Evolutionary conservation across 2,329 filamentous ascomycete genomes (phyloP).

Genomic region (Cytospora paraplurivora): DNA sequence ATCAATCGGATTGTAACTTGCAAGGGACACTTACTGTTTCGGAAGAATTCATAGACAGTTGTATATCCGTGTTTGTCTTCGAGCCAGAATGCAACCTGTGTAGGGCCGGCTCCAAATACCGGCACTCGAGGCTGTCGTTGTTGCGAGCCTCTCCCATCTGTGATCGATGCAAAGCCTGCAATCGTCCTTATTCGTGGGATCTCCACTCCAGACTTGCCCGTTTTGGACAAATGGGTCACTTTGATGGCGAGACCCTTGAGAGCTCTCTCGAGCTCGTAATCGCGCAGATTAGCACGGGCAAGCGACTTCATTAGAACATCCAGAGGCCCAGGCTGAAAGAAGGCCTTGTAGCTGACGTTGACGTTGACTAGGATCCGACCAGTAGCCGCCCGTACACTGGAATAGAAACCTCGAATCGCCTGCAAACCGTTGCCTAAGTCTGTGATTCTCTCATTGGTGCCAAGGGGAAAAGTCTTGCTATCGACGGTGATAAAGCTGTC

Average conservation of each 20-base stretch:
- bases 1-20: not conserved
- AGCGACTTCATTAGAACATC: slow-evolving; percentile 27
- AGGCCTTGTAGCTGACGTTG: slow-evolving; percentile 39
- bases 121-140: slow-evolving; percentile 32
- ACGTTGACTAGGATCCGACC: slow-evolving; percentile 40
- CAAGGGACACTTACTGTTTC: slow-evolving; percentile 38
- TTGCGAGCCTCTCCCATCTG: slow-evolving; percentile 35
- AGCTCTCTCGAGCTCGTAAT: slow-evolving; percentile 38
- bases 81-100: slow-evolving; percentile 57
- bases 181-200: slow-evolving; percentile 43
- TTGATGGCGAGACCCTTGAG: slow-evolving; percentile 41
- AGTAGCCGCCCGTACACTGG: slow-evolving; percentile 39
- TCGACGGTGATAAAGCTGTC: slow-evolving; percentile 34
- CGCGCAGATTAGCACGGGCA: slow-evolving; percentile 7
- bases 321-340: slow-evolving; percentile 36
- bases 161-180: slow-evolving; percentile 37
- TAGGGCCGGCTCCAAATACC: slow-evolving; percentile 48
- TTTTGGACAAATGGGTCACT: slow-evolving; percentile 42
- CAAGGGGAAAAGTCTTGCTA: slow-evolving; percentile 35
- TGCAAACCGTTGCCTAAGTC: slow-evolving; percentile 35
- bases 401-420: slow-evolving; percentile 39
- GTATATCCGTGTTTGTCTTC: slow-evolving; percentile 45
- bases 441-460: not conserved
- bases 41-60: slow-evolving; percentile 55
- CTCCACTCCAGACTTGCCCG: slow-evolving; percentile 36